phyloP scores from a whole-genome alignment of 495 filamentous ascomycete genomes.

The Echria macrotheca region DNA sequence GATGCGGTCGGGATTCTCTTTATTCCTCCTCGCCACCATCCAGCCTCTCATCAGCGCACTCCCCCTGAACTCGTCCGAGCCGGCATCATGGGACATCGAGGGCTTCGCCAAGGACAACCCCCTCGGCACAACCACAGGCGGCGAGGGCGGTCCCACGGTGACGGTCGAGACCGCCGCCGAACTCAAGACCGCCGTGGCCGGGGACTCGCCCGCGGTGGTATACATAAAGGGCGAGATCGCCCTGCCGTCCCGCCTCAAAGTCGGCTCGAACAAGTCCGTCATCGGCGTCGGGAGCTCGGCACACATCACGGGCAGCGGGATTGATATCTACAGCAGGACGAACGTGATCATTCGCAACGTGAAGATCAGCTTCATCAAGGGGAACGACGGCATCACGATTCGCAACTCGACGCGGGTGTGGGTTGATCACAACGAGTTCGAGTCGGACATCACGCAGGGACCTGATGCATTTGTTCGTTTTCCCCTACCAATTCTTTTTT shows the following conservation, averaged over 20 bases:
- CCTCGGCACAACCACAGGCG: slow-evolving; percentile 50
- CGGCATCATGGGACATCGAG: slow-evolving; percentile 22
- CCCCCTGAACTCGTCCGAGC: background rate
- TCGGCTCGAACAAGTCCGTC: slow-evolving; percentile 53
- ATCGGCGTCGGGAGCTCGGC: slow-evolving; percentile 42
- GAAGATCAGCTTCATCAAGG: slow-evolving; percentile 51
- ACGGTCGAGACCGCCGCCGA: slow-evolving; percentile 51
- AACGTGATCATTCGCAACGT: slow-evolving; percentile 61
- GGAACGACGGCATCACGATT: slow-evolving; percentile 57
- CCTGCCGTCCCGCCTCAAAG: slow-evolving; percentile 34
- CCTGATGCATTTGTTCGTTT: slow-evolving; percentile 57
- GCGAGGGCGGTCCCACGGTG: slow-evolving; percentile 50
- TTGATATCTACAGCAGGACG: slow-evolving; percentile 40
- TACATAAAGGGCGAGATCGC: slow-evolving; percentile 42
- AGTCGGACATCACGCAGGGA: slow-evolving; percentile 48
- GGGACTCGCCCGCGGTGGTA: slow-evolving; percentile 39
- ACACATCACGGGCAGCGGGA: slow-evolving; percentile 32
- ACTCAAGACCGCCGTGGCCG: slow-evolving; percentile 42
- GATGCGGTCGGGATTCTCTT: no score
- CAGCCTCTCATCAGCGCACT: background rate
- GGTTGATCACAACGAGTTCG: slow-evolving; percentile 64
- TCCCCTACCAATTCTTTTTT: slow-evolving; percentile 13
- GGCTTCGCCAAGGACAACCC: slow-evolving; percentile 36
- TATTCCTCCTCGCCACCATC: background rate
- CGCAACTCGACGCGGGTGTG: slow-evolving; percentile 52